A percentile compares a stretch with the other conserved stretches of the same genome.
phyloP scores from a whole-genome alignment of 306 rosid genomes.

The Dryas alaskensis region DNA sequence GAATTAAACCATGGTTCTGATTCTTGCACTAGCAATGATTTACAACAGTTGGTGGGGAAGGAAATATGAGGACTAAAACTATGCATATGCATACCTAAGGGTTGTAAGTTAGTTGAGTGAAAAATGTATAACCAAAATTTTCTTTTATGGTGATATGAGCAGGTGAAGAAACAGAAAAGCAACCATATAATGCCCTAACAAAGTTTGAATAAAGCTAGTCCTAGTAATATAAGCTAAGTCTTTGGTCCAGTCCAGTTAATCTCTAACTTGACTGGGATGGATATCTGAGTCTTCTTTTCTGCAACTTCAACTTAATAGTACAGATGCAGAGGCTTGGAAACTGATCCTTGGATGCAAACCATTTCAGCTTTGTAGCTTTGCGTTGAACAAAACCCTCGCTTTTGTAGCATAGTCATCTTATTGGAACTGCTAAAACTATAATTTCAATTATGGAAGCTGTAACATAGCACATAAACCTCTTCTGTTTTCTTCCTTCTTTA shows the following conservation, averaged over 20 bases:
- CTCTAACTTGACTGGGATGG: background rate
- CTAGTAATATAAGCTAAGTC: background rate
- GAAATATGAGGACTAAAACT: background rate
- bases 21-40: background rate
- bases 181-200: background rate
- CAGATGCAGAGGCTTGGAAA: background rate
- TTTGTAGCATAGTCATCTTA: background rate
- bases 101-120: background rate
- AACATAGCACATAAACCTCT: too few relatives aligned
- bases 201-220: background rate
- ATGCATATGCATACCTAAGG: too few relatives aligned
- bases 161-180: background rate
- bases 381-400: background rate
- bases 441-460: background rate
- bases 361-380: background rate
- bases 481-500: too few relatives aligned
- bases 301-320: background rate
- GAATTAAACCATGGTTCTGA: background rate
- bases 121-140: background rate
- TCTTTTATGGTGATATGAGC: background rate
- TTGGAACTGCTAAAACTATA: background rate
- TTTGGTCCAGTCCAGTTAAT: background rate
- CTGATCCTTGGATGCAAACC: background rate
- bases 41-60: background rate
- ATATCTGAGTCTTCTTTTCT: background rate